phyloP scores from a whole-genome alignment of 1,139 yeast genomes.

The Scheffersomyces parashehatae region DNA sequence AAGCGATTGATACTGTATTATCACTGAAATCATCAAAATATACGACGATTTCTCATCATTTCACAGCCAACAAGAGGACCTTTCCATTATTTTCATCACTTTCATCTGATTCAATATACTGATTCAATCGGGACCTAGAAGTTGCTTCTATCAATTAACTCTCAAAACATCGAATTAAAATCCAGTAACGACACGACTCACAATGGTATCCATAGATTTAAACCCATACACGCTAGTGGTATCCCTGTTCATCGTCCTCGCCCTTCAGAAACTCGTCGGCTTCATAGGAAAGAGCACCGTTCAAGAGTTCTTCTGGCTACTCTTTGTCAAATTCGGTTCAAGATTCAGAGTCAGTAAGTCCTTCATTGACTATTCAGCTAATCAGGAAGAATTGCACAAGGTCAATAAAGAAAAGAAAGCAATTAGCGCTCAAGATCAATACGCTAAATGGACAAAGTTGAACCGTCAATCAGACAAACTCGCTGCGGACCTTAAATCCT shows the following conservation, averaged over 20 bases:
- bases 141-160: too few relatives aligned
- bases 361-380: constrained; percentile 33
- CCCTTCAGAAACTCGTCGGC: constrained; percentile 30
- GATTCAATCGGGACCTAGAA: too few relatives aligned
- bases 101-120: too few relatives aligned
- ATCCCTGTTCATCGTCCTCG: constrained; percentile 30
- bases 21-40: too few relatives aligned
- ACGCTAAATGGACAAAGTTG: constrained; percentile 94
- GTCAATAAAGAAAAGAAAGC: constrained; percentile 55
- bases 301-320: constrained; percentile 41
- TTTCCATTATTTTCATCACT: too few relatives aligned
- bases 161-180: too few relatives aligned
- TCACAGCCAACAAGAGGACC: too few relatives aligned
- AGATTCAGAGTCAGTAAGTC: constrained; percentile 27
- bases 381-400: constrained; percentile 47
- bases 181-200: constrained; percentile 4
- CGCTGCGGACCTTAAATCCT: constrained; percentile 48
- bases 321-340: constrained; percentile 37
- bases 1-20: too few relatives aligned
- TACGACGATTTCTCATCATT: too few relatives aligned
- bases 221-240: constrained; percentile 26
- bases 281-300: constrained; percentile 37
- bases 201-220: constrained; percentile 21
- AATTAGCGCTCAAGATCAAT: constrained; percentile 88
- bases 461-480: constrained; percentile 70